Evolutionary conservation across 1,284 basidiomycete species (phyloP), one percentile per base, ranked within the genome.

Genomic region (Trametes sp.): DNA sequence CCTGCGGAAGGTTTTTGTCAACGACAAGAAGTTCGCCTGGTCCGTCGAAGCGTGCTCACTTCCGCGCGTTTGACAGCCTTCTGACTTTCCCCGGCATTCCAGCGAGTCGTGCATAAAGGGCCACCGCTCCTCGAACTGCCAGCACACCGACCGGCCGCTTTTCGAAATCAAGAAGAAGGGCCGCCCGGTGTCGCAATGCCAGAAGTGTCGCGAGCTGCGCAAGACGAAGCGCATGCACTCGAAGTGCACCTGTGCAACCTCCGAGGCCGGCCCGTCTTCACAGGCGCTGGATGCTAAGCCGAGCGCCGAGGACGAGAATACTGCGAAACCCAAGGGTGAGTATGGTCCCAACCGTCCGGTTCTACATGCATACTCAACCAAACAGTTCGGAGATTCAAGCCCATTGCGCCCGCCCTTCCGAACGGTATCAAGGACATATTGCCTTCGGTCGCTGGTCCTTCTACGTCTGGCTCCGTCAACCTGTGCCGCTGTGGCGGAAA

Each of bases 51-150:
- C 19, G 21, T n/a, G 14, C 23, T 50, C 14, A 11, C 8, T 50
- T 11, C 29, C 35, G 19, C 53, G 23, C 24, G 33, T 14, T 11
- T 29, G 42, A 53, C 24, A 38, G 26, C 16, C 44, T 41, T 24
- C 54, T 48, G 10, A 49, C n/a, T 28, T 52, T 31, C 28, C 29
- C 45, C 48, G 50, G 26, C 19, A 31, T 28, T 28, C 1, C 42
- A 92, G 90, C 73, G 89, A 90, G 76, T 89, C 90, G 46, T 93
- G 91, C 77, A 93, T 93, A 77, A 93, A 93, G 76, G 91, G 91
- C 13, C 91, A 93, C 77, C 87, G 91, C 41, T 92, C 90, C 14
- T 90, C 90, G 10, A 82, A 85, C 50, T 93, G 91, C 76, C 86
- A 87, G 61, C 92, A 93, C 74, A 87, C 85, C 63, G 89, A 92